Base-by-base conservation (phyloP, 345 rosid species). In the Mangifera indica region DNA sequence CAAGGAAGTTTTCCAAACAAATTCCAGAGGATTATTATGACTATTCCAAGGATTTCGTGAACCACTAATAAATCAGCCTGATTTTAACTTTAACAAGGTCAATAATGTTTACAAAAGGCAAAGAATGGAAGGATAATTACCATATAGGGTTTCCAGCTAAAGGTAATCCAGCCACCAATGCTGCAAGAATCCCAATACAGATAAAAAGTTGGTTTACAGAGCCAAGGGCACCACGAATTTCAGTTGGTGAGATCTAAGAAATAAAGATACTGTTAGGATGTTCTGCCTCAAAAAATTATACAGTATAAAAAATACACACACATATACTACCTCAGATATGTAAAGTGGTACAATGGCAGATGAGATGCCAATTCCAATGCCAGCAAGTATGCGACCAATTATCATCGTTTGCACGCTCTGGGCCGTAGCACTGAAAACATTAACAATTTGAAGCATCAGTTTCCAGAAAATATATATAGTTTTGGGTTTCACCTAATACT, bases 301-400 rank as follows among this genome's bases (percentile, higher is more conserved):
- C 49, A 32, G 24, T 17, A 66, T 58, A 67, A 24, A 55, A 64
- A n/a, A 74, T n/a, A 40, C 60, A 14, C 48, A 21, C 20, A 61
- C 13, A 54, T 1, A 2, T 57, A 67, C 34, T 76, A 92, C 99
- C 98, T 95, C 99, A 62, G 99, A 95, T 74, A 93, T 95, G 84
- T 95, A 95, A 76, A 95, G 97, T 32, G 98, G 99, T 45, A 92
- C 99, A 69, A 95, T 85, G 5, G 99, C 97, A 71, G 98, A 91
- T 44, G 99, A 86, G 77, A 95, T 95, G 37, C 99, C 99, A 70
- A 92, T 91, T 82, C 99, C 99, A 77, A 95, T 82, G 72, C 98
- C 98, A 70, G 99, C 94, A 66, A 95, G 94, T 71, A 95, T 75
- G 34, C 99, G 97, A 25, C 99, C 99, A 78, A 95, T 85, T 72